Percentiles rank a stretch among this genome's conserved stretches.
phyloP scores from a whole-genome alignment of 208 protist species.

The Wallacemonas sp. region DNA sequence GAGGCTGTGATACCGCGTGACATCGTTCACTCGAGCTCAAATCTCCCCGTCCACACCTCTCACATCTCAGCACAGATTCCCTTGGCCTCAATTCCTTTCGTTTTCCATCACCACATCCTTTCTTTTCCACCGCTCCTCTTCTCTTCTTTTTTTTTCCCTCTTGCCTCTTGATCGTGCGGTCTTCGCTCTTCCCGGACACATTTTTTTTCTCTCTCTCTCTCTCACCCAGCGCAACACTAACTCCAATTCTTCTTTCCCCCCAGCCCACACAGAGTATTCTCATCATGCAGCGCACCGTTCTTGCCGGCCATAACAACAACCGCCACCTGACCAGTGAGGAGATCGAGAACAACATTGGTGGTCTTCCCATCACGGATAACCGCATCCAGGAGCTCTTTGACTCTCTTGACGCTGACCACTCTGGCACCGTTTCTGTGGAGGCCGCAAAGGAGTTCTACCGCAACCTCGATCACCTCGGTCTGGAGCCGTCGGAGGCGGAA shows the following conservation, averaged over 20 bases:
- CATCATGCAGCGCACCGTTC: conserved; percentile 76
- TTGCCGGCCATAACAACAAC: conserved; percentile 92
- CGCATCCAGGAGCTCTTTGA: conserved; percentile 90
- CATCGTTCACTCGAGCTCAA: too few relatives aligned
- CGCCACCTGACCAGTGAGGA: conserved; percentile 85
- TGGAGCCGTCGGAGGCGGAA: conserved; percentile 79
- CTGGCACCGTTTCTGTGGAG: conserved; percentile 69
- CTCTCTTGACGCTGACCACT: conserved; percentile 78
- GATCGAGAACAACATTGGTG: conserved; percentile 92
- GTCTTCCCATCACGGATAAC: conserved; percentile 88
- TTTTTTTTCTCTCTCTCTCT: background rate
- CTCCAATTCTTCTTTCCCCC: background rate
- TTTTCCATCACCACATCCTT: too few relatives aligned
- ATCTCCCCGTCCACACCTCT: too few relatives aligned
- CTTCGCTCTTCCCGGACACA: too few relatives aligned
- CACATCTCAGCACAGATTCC: too few relatives aligned
- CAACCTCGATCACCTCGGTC: conserved; percentile 84
- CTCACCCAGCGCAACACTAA: background rate
- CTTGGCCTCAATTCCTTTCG: too few relatives aligned
- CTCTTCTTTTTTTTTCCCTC: too few relatives aligned
- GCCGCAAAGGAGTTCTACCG: conserved; percentile 83
- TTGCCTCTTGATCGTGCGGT: too few relatives aligned
- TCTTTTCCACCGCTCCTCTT: too few relatives aligned
- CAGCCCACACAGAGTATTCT: conserved; percentile 1
- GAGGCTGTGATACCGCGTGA: too few relatives aligned